Evolutionary conservation across 75 land plant species (phyloP), one percentile per base, ranked within the genome.

Genomic region (Sequoiadendron giganteum): DNA sequence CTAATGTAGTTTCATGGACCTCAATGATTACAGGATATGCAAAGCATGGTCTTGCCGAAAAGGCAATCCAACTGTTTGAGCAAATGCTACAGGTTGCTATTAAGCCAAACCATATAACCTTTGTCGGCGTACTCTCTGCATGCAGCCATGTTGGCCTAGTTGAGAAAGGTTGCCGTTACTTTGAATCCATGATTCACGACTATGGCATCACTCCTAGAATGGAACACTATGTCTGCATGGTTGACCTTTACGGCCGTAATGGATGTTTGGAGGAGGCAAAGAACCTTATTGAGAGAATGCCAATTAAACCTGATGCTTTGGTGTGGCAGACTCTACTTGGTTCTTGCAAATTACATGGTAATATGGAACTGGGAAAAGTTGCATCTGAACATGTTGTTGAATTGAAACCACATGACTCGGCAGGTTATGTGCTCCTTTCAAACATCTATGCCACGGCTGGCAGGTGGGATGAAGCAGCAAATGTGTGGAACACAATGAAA

Each of bases 181-280:
- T 95, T 75, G 40, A 88, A 86, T 89, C 75, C 25, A 93, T 95
- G 96, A 76, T 86, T 61, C 43, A 88, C 7, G 86, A 91, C 10
- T 82, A 88, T 78, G 91, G 92, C 25, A 56, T 95, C 32, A 55
- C 70, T 52, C 95, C 96, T 34, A 88, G 90, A 18, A 21, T 92
- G 34, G 94, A 90, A 47, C 96, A 95, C 80, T 95, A 89, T 85
- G 89, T 91, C 1, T 92, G 93, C 89, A 61, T 93, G 42, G 88
- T 95, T 38, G 96, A 95, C 88, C 92, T 93, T 88, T 88, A 92
- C 45, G 94, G 96, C 45, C 93, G 96, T 43, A 91, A 90, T 39
- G 95, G 95, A 28, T 85, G 88, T 36, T 40, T 94, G 21, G 84
- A 90, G 28, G 93, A 93, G 73, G 95, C 94, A 55, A 85, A 81